Conservation (phyloP, 441 rosid species). For the Adansonia madagascariensis region DNA sequence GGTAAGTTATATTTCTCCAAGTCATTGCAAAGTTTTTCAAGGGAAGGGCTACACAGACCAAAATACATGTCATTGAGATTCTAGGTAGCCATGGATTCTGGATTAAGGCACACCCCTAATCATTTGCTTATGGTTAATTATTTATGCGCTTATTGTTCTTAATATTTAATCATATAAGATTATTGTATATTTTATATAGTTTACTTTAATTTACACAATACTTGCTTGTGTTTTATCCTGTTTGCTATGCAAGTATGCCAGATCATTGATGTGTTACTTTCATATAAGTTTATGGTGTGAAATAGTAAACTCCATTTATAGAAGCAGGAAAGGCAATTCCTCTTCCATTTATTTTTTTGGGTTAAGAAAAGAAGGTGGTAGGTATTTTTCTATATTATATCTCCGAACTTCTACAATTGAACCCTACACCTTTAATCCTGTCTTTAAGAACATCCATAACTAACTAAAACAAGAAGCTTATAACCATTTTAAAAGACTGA, state of each 20-base stretch:
- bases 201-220: slow-evolving; percentile 13
- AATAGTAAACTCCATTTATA: slow-evolving; percentile 29
- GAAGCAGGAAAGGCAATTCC: slow-evolving; percentile 34
- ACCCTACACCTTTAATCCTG: slow-evolving; percentile 37
- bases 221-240: slow-evolving; percentile 39
- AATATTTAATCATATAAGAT: neutral
- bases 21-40: neutral
- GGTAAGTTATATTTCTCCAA: neutral
- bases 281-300: slow-evolving; percentile 34
- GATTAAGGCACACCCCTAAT: neutral
- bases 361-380: slow-evolving; percentile 38
- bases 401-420: slow-evolving; percentile 22
- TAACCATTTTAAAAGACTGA: slow-evolving; percentile 26
- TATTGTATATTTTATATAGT: neutral
- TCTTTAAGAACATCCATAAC: slow-evolving; percentile 43
- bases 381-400: slow-evolving; percentile 37
- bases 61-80: neutral
- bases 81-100: neutral
- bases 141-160: neutral
- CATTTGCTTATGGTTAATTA: neutral
- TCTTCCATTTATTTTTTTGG: slow-evolving; percentile 37
- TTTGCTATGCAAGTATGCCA: slow-evolving; percentile 43
- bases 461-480: slow-evolving; percentile 38
- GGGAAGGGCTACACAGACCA: neutral
- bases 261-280: slow-evolving; percentile 39